Conservation (phyloP, 805 yeast genomes). For the Kockiozyma suomiensis region DNA sequence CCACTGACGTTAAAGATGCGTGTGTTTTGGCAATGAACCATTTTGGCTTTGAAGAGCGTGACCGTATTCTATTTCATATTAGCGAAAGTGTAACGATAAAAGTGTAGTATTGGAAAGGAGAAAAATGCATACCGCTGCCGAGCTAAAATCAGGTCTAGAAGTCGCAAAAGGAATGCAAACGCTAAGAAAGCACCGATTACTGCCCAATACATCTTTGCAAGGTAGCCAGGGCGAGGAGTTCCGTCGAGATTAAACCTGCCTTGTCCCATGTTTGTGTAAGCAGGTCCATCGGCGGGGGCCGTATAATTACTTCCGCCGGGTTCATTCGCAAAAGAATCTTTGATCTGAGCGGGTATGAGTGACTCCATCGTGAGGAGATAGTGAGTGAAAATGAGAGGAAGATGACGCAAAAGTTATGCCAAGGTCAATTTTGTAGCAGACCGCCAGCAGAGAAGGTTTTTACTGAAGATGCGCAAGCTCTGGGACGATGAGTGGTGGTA, state of each 20-base stretch:
- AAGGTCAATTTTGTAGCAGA: no score
- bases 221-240: constrained; percentile 37
- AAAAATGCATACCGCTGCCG: constrained; percentile 14
- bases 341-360: neutral
- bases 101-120: neutral
- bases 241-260: constrained; percentile 34
- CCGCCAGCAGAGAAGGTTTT: no score
- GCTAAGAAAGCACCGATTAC: constrained; percentile 35
- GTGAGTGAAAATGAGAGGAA: neutral
- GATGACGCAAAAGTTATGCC: neutral
- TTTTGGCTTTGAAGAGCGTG: constrained; percentile 14
- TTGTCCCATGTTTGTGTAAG: constrained; percentile 26
- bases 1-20: constrained; percentile 19
- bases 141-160: constrained; percentile 8
- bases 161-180: constrained; percentile 16
- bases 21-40: neutral
- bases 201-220: constrained; percentile 37
- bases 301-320: constrained; percentile 11
- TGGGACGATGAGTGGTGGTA: no score
- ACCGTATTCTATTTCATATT: constrained; percentile 6
- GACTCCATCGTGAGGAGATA: neutral
- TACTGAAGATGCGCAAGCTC: no score
- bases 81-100: no score
- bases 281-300: neutral
- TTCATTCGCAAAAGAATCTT: constrained; percentile 15